Conservation (phyloP, 1,284 basidiomycete genomes). For the Cutaneotrichosporon sp. region DNA sequence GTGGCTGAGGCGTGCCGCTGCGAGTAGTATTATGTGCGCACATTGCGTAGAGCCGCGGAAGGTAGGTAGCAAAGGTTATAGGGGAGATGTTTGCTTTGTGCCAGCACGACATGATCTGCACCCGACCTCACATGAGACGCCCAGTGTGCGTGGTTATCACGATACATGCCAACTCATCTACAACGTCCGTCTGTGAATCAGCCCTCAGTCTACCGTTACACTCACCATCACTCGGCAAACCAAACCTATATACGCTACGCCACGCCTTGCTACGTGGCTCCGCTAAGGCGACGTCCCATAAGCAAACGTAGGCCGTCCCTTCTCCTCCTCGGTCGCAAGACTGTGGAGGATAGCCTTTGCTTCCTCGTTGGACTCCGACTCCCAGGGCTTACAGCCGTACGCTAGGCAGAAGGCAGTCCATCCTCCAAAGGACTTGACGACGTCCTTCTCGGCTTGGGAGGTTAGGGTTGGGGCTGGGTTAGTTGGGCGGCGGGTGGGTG, state of each 20-base stretch:
- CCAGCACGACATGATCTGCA: too few species aligned
- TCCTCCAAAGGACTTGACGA: slow-evolving; percentile 28
- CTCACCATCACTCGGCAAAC: too few species aligned
- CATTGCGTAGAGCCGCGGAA: background rate
- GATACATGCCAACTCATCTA: too few species aligned
- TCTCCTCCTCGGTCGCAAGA: slow-evolving; percentile 4
- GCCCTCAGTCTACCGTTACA: too few species aligned
- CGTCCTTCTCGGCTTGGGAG: slow-evolving; percentile 12
- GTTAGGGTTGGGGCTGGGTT: slow-evolving; percentile 17
- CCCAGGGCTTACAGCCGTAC: slow-evolving; percentile 27
- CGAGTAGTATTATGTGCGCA: slow-evolving; percentile 6
- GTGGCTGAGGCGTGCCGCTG: slow-evolving; percentile 5
- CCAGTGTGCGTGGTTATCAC: too few species aligned
- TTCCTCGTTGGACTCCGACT: slow-evolving; percentile 27
- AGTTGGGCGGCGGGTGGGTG: background rate
- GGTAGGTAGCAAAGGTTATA: too few species aligned
- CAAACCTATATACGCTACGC: too few species aligned
- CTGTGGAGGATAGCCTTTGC: slow-evolving; percentile 13
- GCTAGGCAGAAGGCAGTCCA: slow-evolving; percentile 30
- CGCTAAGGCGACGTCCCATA: slow-evolving; percentile 8
- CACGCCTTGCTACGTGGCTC: too few species aligned
- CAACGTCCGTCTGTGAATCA: too few species aligned
- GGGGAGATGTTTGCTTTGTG: too few species aligned
- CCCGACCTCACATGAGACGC: too few species aligned
- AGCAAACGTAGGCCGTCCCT: background rate